A percentile compares a stretch with the other conserved stretches of the same genome.
Evolutionary conservation across 768 basidiomycete genomes (phyloP).

Genomic region (Suillus placidus): DNA sequence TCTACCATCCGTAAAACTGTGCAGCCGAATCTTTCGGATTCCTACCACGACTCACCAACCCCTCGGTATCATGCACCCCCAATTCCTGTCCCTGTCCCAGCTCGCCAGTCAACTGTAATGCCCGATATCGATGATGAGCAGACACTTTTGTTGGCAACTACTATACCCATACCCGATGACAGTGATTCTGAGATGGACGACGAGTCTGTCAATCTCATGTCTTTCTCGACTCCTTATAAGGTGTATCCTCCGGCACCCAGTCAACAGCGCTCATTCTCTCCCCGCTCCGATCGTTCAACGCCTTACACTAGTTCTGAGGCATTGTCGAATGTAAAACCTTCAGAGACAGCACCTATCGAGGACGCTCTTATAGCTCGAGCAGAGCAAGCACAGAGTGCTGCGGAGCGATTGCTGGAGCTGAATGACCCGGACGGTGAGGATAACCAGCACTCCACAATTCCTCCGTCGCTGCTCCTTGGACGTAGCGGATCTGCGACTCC

Average conservation of each 20-base stretch:
- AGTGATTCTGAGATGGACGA: slow-evolving; percentile 69
- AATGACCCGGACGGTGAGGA: slow-evolving; percentile 76
- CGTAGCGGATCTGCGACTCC: slow-evolving; percentile 40
- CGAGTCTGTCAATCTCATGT: slow-evolving; percentile 61
- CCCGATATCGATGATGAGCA: slow-evolving; percentile 52
- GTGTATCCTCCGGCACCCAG: slow-evolving; percentile 43
- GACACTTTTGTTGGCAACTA: slow-evolving; percentile 68
- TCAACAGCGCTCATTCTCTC: slow-evolving; percentile 53
- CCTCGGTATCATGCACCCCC: slow-evolving; percentile 18
- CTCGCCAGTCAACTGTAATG: slow-evolving; percentile 47
- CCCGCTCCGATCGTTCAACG: slow-evolving; percentile 53
- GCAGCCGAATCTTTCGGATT: slow-evolving; percentile 41
- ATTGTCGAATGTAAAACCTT: slow-evolving; percentile 52
- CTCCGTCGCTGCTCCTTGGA: slow-evolving; percentile 52
- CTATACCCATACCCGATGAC: slow-evolving; percentile 75
- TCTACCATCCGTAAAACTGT: slow-evolving; percentile 43
- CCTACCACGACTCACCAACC: slow-evolving; percentile 29
- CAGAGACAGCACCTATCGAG: slow-evolving; percentile 61
- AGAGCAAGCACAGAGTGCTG: slow-evolving; percentile 92
- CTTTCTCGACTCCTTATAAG: slow-evolving; percentile 72
- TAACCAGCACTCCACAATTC: slow-evolving; percentile 53
- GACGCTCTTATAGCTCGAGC: slow-evolving; percentile 87
- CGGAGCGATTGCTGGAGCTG: slow-evolving; percentile 83
- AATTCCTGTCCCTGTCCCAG: slow-evolving; percentile 38
- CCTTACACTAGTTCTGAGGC: slow-evolving; percentile 58